Evolutionary conservation across 257 asterid genomes (phyloP), one percentile per base, ranked within the genome.

Genomic region (Euphrasia confusa): DNA sequence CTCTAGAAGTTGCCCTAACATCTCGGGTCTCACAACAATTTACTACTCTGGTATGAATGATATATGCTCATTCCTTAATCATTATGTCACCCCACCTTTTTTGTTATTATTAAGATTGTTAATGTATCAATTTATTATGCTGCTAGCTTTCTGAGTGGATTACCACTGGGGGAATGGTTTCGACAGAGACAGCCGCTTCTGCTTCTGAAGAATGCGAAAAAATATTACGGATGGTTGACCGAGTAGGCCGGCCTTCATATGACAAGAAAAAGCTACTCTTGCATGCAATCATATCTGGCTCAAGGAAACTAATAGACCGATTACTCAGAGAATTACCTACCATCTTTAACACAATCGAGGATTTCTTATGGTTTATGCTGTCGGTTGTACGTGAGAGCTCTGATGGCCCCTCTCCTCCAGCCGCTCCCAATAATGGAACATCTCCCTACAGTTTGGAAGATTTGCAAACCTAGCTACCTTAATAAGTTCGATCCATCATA

Each of bases 191-290:
- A 18, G 89, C 89, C 17, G 84, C 85, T 47, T 65, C 95, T 66
- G 97, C 99, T 70, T 81, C 95, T 45, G 99, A 89, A 80, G 99
- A 93, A 78, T 93, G 96, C 66, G 99, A 89, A 72, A 93, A 89
- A 71, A 76, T 85, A 67, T 65, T 93, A 40, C 81, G 97, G 64
- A 75, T 76, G 77, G 95, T 85, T 66, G 99, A 93, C 61, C 84
- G 97, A 75, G 90, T 79, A 18, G 97, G 97, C 30, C 89, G 96
- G 68, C 81, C 96, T 50, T 80, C 97, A 58, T 84, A 84, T 77
- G 97, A 93, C 84, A 93, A 85, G 79, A 87, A 93, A 68, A 93
- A 93, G 60, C 71, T 93, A 69, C 91, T 89, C 58, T 77, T 93
- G 64, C 77, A 85, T 73, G 95, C 95, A 50, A 83, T 93, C 21